phyloP scores from a whole-genome alignment of 225 moss, liverwort and hornwort genomes.

The Pseudoscleropodium purum region DNA sequence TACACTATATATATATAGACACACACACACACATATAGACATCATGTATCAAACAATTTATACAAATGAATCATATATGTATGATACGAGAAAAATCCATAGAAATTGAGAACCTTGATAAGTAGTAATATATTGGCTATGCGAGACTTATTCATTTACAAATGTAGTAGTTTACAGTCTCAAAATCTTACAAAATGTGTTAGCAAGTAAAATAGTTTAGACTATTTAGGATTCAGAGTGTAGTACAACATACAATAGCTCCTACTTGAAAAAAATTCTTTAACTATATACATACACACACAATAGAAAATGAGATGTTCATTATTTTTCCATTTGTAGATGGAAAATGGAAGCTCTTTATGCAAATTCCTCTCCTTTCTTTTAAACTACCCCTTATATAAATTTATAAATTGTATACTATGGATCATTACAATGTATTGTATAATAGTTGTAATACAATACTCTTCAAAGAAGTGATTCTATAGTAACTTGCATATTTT shows the following conservation, averaged over 20 bases:
- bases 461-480: too few relatives aligned
- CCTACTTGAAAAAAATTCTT: too few relatives aligned
- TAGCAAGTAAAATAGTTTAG: background rate
- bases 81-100: too few relatives aligned
- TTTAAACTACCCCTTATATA: background rate
- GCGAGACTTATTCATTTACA: background rate
- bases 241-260: background rate
- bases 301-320: background rate
- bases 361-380: accelerated
- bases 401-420: too few relatives aligned
- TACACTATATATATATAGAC: too few relatives aligned
- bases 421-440: too few relatives aligned
- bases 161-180: background rate
- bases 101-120: background rate
- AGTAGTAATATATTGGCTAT: background rate
- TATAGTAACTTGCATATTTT: too few relatives aligned
- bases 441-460: too few relatives aligned
- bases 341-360: background rate
- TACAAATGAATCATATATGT: too few relatives aligned
- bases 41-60: too few relatives aligned
- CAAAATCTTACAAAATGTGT: background rate
- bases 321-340: background rate
- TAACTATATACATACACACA: too few relatives aligned
- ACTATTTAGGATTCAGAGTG: accelerated
- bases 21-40: too few relatives aligned